Conservation (phyloP, 441 rosid species). For the Dalechampia spathulata region DNA sequence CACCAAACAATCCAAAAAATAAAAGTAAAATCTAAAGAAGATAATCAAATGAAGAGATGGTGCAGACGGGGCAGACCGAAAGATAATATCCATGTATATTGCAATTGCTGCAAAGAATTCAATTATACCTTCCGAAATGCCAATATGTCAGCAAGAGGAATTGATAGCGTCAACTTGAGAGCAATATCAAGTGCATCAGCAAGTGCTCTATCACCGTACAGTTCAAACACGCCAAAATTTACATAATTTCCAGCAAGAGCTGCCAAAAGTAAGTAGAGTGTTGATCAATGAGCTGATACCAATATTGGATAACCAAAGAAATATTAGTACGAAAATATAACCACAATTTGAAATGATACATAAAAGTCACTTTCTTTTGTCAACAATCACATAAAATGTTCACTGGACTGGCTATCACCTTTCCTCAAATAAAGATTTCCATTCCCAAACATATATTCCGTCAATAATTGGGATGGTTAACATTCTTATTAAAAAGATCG, state of each 20-base stretch:
- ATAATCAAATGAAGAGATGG: not conserved
- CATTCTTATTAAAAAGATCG: too few relatives aligned
- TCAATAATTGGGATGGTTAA: not conserved
- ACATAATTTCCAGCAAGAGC: conserved; percentile 94
- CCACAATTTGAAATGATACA: not conserved
- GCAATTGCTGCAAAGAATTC: conserved; percentile 3
- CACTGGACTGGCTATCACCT: not conserved
- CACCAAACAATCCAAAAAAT: not conserved
- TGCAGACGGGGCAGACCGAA: not conserved
- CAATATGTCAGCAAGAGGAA: conserved; percentile 89
- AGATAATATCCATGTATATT: not conserved
- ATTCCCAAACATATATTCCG: not conserved
- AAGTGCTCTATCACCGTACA: conserved; percentile 99
- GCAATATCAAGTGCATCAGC: conserved; percentile 92
- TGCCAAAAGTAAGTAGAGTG: conserved; percentile 53
- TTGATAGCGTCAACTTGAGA: conserved; percentile 79
- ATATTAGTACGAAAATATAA: not conserved
- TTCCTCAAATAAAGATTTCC: not conserved
- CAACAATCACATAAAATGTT: not conserved
- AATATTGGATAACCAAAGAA: not conserved
- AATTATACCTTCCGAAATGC: conserved; percentile 82
- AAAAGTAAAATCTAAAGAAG: not conserved
- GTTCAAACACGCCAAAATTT: conserved; percentile 97
- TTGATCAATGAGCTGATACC: not conserved
- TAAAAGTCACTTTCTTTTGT: not conserved